Conservation (phyloP, 306 rosid species). For the Acmispon strigosus region DNA sequence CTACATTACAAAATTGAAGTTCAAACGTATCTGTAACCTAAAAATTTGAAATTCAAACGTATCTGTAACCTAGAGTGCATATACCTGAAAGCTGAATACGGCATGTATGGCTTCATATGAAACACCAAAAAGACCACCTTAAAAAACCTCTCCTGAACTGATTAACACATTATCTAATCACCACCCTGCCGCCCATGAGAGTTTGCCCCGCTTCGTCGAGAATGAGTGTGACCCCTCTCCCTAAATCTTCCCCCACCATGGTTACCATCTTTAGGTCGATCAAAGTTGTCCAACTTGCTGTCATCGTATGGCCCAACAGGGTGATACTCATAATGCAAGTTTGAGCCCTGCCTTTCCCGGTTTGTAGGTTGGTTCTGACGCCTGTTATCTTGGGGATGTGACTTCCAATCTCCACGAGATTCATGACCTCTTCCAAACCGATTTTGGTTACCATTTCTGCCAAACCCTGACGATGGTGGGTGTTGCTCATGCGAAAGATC, state of each 20-base stretch:
- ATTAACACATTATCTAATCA: slow-evolving; percentile 35
- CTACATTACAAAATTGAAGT: slow-evolving; percentile 13
- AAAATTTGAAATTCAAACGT: slow-evolving; percentile 13
- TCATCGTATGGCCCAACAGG: slow-evolving; percentile 65
- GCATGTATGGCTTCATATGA: slow-evolving; percentile 23
- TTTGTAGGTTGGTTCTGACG: slow-evolving; percentile 42
- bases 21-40: neutral
- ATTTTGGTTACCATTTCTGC: slow-evolving; percentile 56
- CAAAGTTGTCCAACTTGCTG: slow-evolving; percentile 32
- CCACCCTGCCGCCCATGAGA: slow-evolving; percentile 52
- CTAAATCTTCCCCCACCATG: slow-evolving; percentile 51
- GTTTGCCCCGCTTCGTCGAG: slow-evolving; percentile 75
- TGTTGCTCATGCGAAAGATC: slow-evolving; percentile 60
- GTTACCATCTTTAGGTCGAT: slow-evolving; percentile 48
- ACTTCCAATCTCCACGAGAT: slow-evolving; percentile 60
- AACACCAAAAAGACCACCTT: slow-evolving; percentile 12
- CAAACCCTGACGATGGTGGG: slow-evolving; percentile 45
- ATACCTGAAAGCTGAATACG: slow-evolving; percentile 37
- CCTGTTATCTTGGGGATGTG: slow-evolving; percentile 47
- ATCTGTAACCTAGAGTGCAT: neutral
- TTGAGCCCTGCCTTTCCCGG: slow-evolving; percentile 67
- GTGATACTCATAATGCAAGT: slow-evolving; percentile 66
- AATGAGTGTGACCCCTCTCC: slow-evolving; percentile 67
- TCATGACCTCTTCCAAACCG: slow-evolving; percentile 58
- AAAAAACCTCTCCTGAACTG: slow-evolving; percentile 18